Evolutionary conservation across 2,329 filamentous ascomycete species (phyloP), one percentile per base, ranked within the genome.

Genomic region (Penicillium sp.): DNA sequence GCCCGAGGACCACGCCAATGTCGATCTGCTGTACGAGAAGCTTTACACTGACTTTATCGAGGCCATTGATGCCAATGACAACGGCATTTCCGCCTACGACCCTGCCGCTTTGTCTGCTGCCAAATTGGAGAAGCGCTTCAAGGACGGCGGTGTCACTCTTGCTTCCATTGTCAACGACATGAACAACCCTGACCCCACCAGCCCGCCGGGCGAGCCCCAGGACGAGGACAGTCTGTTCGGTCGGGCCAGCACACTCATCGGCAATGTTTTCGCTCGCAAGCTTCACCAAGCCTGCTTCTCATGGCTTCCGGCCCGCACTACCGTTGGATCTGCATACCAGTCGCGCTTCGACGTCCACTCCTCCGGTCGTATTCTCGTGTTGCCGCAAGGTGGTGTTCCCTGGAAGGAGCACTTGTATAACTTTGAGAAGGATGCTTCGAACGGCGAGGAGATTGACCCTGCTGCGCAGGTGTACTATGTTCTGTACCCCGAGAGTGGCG

Each of bases 361-460:
- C 8, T 74, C 84, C 55, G 90, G 90, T 46, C 83, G 88, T 52
- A 81, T 97, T 50, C 76, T 97, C 61, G 84, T 96, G 22, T 78
- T 98, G 46, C 80, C 86, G 54, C 83, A 87, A 65, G 83, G 86
- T 48, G 86, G 72, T 13, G 64, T 91, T 50, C 91, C 91, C 1
- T 97, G 93, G 93, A 93, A 95, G 68, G 91, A 97, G 63, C 93
- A 98, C 69, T 78, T 98, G 14, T 97, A 95, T 73, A 82, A 79
- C 14, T 79, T 97, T 23, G 93, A 98, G 72, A 77, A 77, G 58
- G 77, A 84, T 62, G 60, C 62, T 6, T 56, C 57, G 0, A 55
- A 50, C 10, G 67, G 64, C 7, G 67, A 67, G 45, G 63, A 57
- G 60, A 55, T 61, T 44, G 62, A 67, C 51, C 51, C 71, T 23